A percentile compares a stretch with the other conserved stretches of the same genome.
Conservation (phyloP, 129 eudicot species). For the Saposhnikovia divaricata region DNA sequence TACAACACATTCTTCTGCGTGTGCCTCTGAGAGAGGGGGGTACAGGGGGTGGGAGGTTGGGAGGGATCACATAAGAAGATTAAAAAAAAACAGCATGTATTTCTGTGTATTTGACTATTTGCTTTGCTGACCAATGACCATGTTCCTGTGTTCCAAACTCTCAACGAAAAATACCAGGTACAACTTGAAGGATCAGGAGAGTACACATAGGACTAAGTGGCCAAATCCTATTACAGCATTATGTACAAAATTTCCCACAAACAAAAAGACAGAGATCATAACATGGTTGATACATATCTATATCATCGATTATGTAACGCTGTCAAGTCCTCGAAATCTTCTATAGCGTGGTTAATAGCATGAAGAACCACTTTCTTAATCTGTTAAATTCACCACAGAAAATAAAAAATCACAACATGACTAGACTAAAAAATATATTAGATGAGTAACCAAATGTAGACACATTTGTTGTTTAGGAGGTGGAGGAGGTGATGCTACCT, state of each 20-base stretch:
- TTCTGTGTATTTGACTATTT: too few relatives aligned
- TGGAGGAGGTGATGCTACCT: conserved; percentile 27
- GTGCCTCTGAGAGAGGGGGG: too few relatives aligned
- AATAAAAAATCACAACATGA: background rate
- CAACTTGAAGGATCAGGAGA: background rate
- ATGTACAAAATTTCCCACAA: background rate
- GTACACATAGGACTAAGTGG: background rate
- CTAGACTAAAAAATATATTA: too few relatives aligned
- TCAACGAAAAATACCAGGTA: background rate
- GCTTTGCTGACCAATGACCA: background rate
- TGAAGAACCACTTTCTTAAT: conserved; percentile 73
- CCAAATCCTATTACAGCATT: background rate
- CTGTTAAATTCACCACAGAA: conserved; percentile 24
- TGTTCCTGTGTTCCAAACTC: background rate
- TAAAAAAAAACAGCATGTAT: background rate
- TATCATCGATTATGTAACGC: background rate
- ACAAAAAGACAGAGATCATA: background rate
- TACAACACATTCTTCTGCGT: too few relatives aligned
- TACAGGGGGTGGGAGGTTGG: too few relatives aligned
- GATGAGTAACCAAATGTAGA: background rate
- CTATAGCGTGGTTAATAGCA: conserved; percentile 46
- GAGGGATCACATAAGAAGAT: too few relatives aligned
- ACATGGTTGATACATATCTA: background rate
- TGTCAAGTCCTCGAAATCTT: conserved; percentile 35
- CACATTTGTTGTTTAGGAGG: background rate